A percentile compares a stretch with the other conserved stretches of the same genome.
Conservation (phyloP, 2,329 filamentous ascomycete species). For the Spiromastix sp. region DNA sequence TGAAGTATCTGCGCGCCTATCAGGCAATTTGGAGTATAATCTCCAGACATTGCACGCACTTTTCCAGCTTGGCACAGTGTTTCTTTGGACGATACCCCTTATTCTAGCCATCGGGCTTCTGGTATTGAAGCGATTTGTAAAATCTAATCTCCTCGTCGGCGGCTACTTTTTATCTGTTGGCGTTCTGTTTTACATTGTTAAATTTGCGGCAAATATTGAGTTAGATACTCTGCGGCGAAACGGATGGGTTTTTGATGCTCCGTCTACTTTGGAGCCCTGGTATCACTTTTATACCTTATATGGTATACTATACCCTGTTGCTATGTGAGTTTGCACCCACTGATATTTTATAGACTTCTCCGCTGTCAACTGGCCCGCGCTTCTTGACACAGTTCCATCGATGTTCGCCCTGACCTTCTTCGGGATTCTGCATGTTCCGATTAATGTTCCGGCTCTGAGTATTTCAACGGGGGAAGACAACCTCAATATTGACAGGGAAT, state of each 20-base stretch:
- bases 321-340: conserved; percentile 3
- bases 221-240: conserved; percentile 55
- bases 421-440: conserved; percentile 90
- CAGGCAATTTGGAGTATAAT: conserved; percentile 76
- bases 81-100: conserved; percentile 75
- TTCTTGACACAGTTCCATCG: conserved; percentile 75
- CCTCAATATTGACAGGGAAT: conserved; percentile 77
- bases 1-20: conserved; percentile 81
- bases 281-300: conserved; percentile 98
- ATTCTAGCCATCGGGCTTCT: conserved; percentile 66
- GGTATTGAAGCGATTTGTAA: conserved; percentile 62
- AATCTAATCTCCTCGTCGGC: conserved; percentile 77
- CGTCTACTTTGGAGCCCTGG: conserved; percentile 78
- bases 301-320: conserved; percentile 46
- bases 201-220: conserved; percentile 49
- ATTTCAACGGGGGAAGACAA: conserved; percentile 89
- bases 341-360: conserved; percentile 53
- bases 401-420: conserved; percentile 98
- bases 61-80: conserved; percentile 60
- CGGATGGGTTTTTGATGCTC: conserved; percentile 89
- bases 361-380: conserved; percentile 70
- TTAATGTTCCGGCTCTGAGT: conserved; percentile 90
- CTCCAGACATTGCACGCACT: conserved; percentile 65
- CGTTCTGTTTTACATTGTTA: conserved; percentile 44
- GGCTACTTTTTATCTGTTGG: conserved; percentile 75